Evolutionary conservation across 768 basidiomycete genomes (phyloP).

Genomic region (Asterophora lycoperdoides): DNA sequence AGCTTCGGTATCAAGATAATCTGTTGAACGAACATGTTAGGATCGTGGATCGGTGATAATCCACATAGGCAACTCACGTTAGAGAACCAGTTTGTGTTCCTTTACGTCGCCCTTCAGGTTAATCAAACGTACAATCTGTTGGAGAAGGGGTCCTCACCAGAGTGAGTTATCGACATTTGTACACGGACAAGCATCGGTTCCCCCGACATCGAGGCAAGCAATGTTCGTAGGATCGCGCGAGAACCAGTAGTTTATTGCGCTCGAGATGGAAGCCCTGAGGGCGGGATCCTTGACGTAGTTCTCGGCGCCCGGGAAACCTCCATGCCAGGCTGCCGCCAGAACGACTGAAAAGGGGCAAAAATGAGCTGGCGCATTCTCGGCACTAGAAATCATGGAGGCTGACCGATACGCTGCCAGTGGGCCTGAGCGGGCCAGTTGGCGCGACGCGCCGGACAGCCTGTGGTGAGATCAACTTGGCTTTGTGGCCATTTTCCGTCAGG

Average conservation of each 20-base stretch:
- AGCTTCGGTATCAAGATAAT: slow-evolving; percentile 46
- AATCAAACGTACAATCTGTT: no score
- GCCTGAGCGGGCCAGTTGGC: slow-evolving; percentile 57
- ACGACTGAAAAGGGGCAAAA: slow-evolving; percentile 29
- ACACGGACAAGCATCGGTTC: slow-evolving; percentile 42
- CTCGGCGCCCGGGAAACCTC: slow-evolving; percentile 36
- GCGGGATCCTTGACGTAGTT: slow-evolving; percentile 32
- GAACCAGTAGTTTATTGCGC: slow-evolving; percentile 52
- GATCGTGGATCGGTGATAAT: no score
- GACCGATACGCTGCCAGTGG: slow-evolving; percentile 47
- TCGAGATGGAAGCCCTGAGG: slow-evolving; percentile 29
- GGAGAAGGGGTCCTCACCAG: slow-evolving; percentile 19
- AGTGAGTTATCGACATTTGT: slow-evolving; percentile 33
- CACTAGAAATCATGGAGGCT: slow-evolving; percentile 6
- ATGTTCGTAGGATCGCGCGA: slow-evolving; percentile 41
- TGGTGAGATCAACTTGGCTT: slow-evolving; percentile 41
- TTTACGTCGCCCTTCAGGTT: slow-evolving; percentile 1
- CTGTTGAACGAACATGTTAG: no score
- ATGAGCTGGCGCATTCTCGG: no score
- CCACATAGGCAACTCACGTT: no score
- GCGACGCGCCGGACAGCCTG: slow-evolving; percentile 46
- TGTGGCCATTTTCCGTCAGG: slow-evolving; percentile 40
- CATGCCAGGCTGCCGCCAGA: slow-evolving; percentile 49
- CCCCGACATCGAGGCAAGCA: slow-evolving; percentile 44
- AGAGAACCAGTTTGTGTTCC: slow-evolving; percentile 55